Percentiles rank a stretch among this genome's conserved stretches.
Evolutionary conservation across 495 filamentous ascomycete species (phyloP).

Genomic region (Amniculicola lignicola): DNA sequence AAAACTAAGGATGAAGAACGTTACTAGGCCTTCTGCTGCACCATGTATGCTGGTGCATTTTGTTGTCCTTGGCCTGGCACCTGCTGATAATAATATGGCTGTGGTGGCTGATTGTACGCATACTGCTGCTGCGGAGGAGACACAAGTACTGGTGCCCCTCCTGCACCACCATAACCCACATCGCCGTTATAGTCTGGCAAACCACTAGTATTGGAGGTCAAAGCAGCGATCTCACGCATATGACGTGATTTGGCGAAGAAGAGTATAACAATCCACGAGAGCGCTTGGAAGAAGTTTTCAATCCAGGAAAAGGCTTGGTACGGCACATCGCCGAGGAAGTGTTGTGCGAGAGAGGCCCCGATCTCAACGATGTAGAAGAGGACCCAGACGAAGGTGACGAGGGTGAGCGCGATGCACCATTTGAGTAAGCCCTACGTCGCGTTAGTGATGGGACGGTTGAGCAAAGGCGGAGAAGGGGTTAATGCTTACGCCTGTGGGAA

Average conservation of each 20-base stretch:
- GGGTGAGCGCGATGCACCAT: constrained; percentile 5
- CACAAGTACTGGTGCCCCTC: not conserved
- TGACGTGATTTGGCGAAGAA: constrained; percentile 8
- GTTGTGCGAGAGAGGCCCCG: not conserved
- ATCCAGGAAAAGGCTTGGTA: not conserved
- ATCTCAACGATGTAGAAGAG: constrained; percentile 6
- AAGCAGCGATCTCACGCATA: too few species aligned
- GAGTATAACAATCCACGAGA: constrained; percentile 11
- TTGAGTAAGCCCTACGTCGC: not conserved
- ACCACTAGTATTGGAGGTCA: not conserved
- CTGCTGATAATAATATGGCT: constrained; percentile 14
- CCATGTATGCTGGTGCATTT: not conserved
- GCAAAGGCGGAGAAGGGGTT: not conserved
- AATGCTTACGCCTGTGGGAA: constrained; percentile 3
- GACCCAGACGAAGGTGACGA: constrained; percentile 15
- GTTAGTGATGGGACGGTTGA: not conserved
- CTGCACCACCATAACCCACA: not conserved
- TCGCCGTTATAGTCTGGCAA: not conserved
- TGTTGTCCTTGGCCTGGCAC: constrained; percentile 2
- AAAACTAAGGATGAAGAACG: not conserved
- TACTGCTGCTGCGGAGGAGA: constrained; percentile 9
- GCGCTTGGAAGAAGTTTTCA: not conserved
- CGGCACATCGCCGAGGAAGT: not conserved
- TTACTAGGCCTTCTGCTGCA: not conserved
- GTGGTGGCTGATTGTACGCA: constrained; percentile 6